Base-by-base conservation (phyloP, 2,329 filamentous ascomycete species). In the Curvularia lunata region DNA sequence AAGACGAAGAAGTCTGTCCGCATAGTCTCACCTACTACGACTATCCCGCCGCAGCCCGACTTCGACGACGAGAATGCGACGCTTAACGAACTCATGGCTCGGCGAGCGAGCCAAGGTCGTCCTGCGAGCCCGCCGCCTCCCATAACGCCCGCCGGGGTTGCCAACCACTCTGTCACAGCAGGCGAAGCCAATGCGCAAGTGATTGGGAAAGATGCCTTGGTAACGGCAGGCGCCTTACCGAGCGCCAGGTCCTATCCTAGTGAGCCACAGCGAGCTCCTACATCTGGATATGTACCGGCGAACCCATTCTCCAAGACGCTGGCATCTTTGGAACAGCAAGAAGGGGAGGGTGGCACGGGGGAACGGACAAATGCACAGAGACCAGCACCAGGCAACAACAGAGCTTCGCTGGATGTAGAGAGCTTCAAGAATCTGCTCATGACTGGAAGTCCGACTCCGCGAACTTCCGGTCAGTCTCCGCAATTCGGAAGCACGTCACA, bases 361-460 rank as follows among this genome's bases (percentile, higher is more conserved):
- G 70, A 72, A 58, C 73, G 69, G 69, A 62, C 65, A 23, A 34
- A 59, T 47, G 43, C 70, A 65, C 67, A 72, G 59, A 68, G 67
- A 54, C 48, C 58, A 51, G 45, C 60, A n/a, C 41, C 54, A 59
- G 61, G 66, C 64, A 67, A 63, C 55, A 62, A 66, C 47, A 78
- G 73, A 70, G 74, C 73, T 37, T 82, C 86, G 0, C 77, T 94
- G 62, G 90, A 95, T 70, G 91, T 94, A 1, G 87, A 91, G 70
- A 87, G 90, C 7, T 95, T 95, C 78, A 88, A 88, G 70, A 84
- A 88, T 58, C 78, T 95, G 59, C 82, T 95, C 47, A 81, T 95
- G 78, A 95, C 90, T 0, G 91, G 91, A 19, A 85, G 87, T 67
- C 73, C 84, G 34, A 83, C 72, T 59, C 75, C 70, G 61, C 65